Base-by-base conservation (phyloP, 257 asterid genomes). In the Fraxinus americana region DNA sequence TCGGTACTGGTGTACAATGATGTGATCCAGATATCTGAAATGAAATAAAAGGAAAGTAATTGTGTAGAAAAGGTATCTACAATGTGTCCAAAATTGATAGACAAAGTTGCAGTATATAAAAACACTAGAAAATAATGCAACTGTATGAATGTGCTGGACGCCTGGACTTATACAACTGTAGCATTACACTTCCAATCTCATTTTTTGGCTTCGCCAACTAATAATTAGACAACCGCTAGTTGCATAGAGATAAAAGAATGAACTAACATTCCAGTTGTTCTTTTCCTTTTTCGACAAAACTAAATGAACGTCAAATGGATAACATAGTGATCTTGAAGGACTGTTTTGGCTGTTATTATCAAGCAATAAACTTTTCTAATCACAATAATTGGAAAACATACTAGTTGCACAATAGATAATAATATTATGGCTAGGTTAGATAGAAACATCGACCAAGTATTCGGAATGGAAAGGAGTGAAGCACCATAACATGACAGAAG, bases 391-490 rank as follows among this genome's bases (percentile, higher is more conserved):
- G 45, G 70, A 65, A 57, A 71, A 70, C 67, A 52, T 57, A 32
- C 52, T 76, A 77, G 74, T 25, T 75, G 74, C 78, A 65, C 17
- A 72, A 76, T 86, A 63, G 39, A 70, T 76, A 82, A 38, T 48
- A 73, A 80, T 80, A 83, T 63, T 63, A 50, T 73, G 29, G 78
- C 83, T 86, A 86, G 89, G 83, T 82, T 74, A 77, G 63, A 73
- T 75, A 48, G 70, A 48, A 52, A 54, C 80, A 81, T 82, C 87
- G 81, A 72, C 10, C 21, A 16, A 35, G 17, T 2, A 25, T 27
- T 71, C 66, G 78, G 67, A 23, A 79, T 73, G 69, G 48, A 2
- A 41, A 41, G 73, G 48, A 57, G 71, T 39, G 39, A 50, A 54
- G 12, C 50, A 72, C 48, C 69, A 32, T 34, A 5, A n/a, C 70